Evolutionary conservation across 2,329 filamentous ascomycete species (phyloP).

Genomic region (Truncatella angustata): DNA sequence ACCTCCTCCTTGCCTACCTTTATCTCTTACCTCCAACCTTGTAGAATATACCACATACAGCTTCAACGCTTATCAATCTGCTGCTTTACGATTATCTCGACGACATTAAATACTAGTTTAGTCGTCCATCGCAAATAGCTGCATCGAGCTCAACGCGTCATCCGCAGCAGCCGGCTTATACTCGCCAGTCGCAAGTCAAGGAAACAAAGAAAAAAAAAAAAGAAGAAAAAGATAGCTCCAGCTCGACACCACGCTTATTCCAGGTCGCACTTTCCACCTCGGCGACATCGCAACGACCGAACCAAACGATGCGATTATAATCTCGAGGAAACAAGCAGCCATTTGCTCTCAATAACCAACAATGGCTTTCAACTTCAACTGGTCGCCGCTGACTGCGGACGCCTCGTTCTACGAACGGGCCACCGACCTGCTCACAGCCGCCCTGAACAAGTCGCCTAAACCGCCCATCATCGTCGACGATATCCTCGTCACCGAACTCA

Average conservation of each 20-base stretch:
- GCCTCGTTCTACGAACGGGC: constrained; percentile 86
- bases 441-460: constrained; percentile 96
- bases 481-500: constrained; percentile 96
- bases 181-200: too few relatives aligned
- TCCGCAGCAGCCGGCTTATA: not conserved
- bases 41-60: not conserved
- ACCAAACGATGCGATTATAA: constrained; percentile 25
- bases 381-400: constrained; percentile 97
- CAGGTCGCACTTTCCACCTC: not conserved
- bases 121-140: too few relatives aligned
- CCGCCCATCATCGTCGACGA: constrained; percentile 99
- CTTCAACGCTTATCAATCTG: not conserved
- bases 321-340: constrained; percentile 36
- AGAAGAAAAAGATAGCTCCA: not conserved
- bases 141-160: too few relatives aligned
- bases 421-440: constrained; percentile 89
- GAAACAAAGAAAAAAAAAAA: too few relatives aligned
- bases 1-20: not conserved
- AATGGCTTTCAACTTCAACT: constrained; percentile 99
- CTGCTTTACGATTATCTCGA: not conserved
- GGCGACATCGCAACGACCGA: not conserved
- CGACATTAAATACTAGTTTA: not conserved
- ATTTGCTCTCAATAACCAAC: constrained; percentile 34
- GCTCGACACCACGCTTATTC: not conserved
- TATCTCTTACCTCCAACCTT: not conserved